phyloP scores from a whole-genome alignment of 2,329 filamentous ascomycete genomes.

The Cladophialophora carrionii region DNA sequence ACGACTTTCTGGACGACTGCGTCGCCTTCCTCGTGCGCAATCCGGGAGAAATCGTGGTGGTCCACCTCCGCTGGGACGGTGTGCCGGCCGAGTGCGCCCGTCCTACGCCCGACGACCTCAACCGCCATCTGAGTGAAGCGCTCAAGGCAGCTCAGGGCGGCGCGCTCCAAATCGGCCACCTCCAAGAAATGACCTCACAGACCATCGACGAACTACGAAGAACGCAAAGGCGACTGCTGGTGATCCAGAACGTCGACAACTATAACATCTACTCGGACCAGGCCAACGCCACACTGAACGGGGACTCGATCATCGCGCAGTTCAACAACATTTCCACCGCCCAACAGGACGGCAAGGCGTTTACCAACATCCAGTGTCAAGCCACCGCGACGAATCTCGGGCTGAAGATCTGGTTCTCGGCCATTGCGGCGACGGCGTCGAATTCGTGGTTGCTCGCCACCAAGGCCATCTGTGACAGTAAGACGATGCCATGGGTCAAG shows the following conservation, averaged over 20 bases:
- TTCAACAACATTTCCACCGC: neutral
- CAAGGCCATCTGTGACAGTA: conserved; percentile 53
- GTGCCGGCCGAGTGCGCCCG: conserved; percentile 1
- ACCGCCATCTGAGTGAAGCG: neutral
- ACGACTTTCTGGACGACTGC: neutral
- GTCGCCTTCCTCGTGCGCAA: neutral
- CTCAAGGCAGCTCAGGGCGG: neutral
- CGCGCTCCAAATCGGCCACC: neutral
- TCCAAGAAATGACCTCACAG: neutral
- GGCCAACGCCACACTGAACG: neutral
- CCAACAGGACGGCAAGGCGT: neutral
- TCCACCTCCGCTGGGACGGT: neutral
- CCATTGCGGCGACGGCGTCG: conserved; percentile 50
- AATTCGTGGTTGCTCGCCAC: conserved; percentile 59
- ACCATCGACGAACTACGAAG: neutral
- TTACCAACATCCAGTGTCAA: conserved; percentile 1
- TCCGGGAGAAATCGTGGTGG: conserved; percentile 1
- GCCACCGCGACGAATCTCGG: conserved; percentile 5
- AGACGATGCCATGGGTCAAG: conserved; percentile 50
- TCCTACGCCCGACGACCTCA: neutral
- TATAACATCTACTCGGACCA: conserved; percentile 5
- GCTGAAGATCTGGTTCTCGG: conserved; percentile 46
- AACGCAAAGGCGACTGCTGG: neutral
- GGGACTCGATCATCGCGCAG: neutral
- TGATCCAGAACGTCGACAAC: conserved; percentile 2